phyloP scores from a whole-genome alignment of 345 rosid species.

The Psidium friedrichsthalianum region DNA sequence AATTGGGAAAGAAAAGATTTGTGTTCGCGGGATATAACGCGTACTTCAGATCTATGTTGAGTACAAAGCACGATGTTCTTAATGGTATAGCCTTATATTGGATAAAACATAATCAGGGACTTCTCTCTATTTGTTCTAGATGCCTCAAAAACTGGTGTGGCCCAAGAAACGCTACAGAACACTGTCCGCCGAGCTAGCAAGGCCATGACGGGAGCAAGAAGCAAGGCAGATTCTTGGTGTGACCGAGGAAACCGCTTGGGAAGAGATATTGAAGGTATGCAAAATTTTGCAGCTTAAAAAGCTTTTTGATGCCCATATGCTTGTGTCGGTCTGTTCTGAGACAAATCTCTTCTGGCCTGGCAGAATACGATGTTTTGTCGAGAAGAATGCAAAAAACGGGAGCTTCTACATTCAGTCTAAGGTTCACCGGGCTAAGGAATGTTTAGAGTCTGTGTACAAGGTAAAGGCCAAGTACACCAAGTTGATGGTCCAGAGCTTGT shows the following conservation, averaged over 20 bases:
- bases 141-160: constrained; percentile 72
- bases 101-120: background rate
- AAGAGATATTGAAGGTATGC: constrained; percentile 57
- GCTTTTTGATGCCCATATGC: background rate
- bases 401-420: constrained; percentile 95
- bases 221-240: constrained; percentile 92
- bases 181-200: constrained; percentile 48
- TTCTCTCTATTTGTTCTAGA: constrained; percentile 18
- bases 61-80: background rate
- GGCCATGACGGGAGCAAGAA: constrained; percentile 58
- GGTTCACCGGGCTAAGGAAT: constrained; percentile 88
- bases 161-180: constrained; percentile 46
- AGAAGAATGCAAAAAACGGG: constrained; percentile 66
- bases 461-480: constrained; percentile 37
- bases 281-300: background rate
- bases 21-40: background rate
- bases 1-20: background rate
- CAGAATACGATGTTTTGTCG: constrained; percentile 72
- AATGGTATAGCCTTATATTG: background rate
- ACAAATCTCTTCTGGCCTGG: background rate
- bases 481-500: constrained; percentile 9
- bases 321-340: background rate
- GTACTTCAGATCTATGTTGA: background rate
- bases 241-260: constrained; percentile 56
- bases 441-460: constrained; percentile 47